These are phyloP conservation scores for Piromyces finnis DNA, from an alignment of 192 early-diverging fungal species.

Conservation along the genomic window DNA sequence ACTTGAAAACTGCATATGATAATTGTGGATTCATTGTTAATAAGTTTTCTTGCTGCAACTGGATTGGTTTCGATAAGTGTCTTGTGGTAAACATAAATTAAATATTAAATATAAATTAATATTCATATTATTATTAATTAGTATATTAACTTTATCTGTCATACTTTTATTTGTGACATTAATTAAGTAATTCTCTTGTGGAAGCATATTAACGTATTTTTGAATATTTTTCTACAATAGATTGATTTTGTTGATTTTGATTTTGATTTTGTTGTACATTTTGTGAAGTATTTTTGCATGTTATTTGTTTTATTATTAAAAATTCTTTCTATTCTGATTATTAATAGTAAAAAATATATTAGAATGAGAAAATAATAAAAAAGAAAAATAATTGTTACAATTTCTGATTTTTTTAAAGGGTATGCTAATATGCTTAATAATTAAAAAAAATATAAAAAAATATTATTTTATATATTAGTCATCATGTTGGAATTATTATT, in stretches of 20 bases:
- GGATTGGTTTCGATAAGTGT: slow-evolving; percentile 31
- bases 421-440: too few species aligned
- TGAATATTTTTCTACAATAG: slow-evolving; percentile 1
- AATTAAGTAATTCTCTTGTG: slow-evolving; percentile 38
- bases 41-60: slow-evolving; percentile 44
- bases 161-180: slow-evolving; percentile 48
- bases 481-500: too few species aligned
- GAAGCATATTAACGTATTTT: slow-evolving; percentile 9
- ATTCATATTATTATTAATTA: too few species aligned
- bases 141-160: too few species aligned
- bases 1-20: slow-evolving; percentile 66
- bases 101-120: too few species aligned
- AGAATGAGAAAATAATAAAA: too few species aligned
- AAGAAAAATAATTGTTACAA: too few species aligned
- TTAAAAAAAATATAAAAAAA: too few species aligned
- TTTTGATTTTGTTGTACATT: not conserved
- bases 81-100: slow-evolving; percentile 5
- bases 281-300: not conserved
- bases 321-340: not conserved
- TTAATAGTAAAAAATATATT: too few species aligned
- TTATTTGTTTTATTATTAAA: not conserved
- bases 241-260: slow-evolving; percentile 1
- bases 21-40: slow-evolving; percentile 63
- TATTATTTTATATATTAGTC: too few species aligned
- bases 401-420: too few species aligned